Conservation (phyloP, 2,329 filamentous ascomycete species). For the Calonectria pseudoturangicola region DNA sequence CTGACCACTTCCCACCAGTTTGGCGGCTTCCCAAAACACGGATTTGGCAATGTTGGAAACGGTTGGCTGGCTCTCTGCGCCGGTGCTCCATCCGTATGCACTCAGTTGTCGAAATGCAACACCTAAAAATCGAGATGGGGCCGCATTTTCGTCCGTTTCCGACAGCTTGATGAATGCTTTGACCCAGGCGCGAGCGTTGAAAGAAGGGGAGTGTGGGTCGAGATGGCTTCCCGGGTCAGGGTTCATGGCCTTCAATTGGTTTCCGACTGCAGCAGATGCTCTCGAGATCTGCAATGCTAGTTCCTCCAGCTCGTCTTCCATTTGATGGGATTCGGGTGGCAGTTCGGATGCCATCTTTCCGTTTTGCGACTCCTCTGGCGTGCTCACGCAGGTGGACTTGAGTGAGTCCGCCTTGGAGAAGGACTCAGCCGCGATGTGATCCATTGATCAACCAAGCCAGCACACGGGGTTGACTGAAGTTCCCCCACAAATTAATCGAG, state of each 20-base stretch:
- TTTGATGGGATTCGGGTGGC: background rate
- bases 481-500: background rate
- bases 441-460: background rate
- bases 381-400: background rate
- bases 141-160: constrained; percentile 39
- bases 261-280: constrained; percentile 4
- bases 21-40: background rate
- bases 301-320: background rate
- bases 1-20: background rate
- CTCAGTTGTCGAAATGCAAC: constrained; percentile 45
- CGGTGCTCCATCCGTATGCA: constrained; percentile 44
- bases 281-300: background rate
- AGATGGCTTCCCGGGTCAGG: constrained; percentile 31
- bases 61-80: constrained; percentile 41
- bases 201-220: constrained; percentile 42
- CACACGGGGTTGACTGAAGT: background rate
- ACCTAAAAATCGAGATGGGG: constrained; percentile 37
- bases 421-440: background rate
- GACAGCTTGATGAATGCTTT: constrained; percentile 43
- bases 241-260: background rate
- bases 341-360: background rate
- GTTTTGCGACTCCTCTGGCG: background rate
- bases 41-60: constrained; percentile 34
- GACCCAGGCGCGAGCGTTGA: constrained; percentile 42
- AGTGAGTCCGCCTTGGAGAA: constrained; percentile 8